Evolutionary conservation across 2,329 filamentous ascomycete genomes (phyloP), one percentile per base, ranked within the genome.

Genomic region (Gaeumannomyces sp.): DNA sequence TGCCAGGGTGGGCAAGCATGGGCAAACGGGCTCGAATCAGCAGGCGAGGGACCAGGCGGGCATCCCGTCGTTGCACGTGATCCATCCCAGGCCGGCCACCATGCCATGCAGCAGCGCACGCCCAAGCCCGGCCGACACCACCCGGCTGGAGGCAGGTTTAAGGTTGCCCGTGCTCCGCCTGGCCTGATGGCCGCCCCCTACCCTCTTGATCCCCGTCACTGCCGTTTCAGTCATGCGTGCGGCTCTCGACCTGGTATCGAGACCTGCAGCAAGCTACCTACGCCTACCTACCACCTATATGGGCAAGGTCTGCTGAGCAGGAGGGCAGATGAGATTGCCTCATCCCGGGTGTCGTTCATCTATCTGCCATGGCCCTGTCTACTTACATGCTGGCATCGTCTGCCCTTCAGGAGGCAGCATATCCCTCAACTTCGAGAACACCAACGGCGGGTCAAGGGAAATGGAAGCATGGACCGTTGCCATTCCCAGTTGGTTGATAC

Each of bases 191-290:
- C 33, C 33, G 29, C 29, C 29, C 29, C 29, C 33, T 35, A 35
- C 33, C 38, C 3, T 53, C n/a, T 53, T 25, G 22, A 53, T n/a
- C 45, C 22, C 45, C 45, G 22, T 50, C 14, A 19, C 57, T 28
- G 57, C 57, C 7, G 57, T 29, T 59, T 28, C 57, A 59, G 57
- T 28, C 57, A 59, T 59, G 27, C 27, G 59, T 61, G 33, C 29
- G 33, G 33, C 59, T 61, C 33, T 33, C 45, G 57, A 59, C 57
- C 22, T 53, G 22, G 22, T 11, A 53, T n/a, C 25, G 8, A 53
- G 45, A n/a, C 45, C 45, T 53, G 45, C 45, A 53, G 45, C 22
- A 22, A 22, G 8, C 45, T n/a, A 38, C 35, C 13, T 11, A 31
- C 31, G 8, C 31, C 31, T 31, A 31, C 31, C 31, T 31, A 8